A percentile compares a stretch with the other conserved stretches of the same genome.
Evolutionary conservation across 164 flowering plant genomes (phyloP).

Genomic region (Stephania japonica): DNA sequence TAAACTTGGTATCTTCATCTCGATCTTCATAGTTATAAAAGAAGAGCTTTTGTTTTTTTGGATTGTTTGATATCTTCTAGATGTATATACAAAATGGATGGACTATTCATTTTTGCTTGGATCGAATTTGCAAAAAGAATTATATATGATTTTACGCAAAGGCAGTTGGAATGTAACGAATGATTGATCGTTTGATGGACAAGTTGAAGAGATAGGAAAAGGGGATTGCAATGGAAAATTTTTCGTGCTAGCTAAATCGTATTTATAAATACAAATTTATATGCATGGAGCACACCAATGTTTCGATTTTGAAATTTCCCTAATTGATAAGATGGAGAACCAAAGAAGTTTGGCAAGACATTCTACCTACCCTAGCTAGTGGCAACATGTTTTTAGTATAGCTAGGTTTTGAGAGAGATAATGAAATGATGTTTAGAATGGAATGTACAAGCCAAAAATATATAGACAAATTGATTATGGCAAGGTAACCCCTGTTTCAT

Average conservation of each 20-base stretch:
- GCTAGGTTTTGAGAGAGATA: neutral
- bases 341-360: constrained; percentile 2
- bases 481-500: neutral
- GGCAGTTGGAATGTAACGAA: constrained; percentile 1
- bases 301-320: neutral
- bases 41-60: constrained; percentile 6
- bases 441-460: neutral
- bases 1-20: neutral
- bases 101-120: neutral
- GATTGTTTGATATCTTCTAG: neutral
- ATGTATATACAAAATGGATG: neutral
- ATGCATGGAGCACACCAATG: neutral
- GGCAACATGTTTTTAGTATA: neutral
- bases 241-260: neutral
- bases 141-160: neutral
- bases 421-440: neutral
- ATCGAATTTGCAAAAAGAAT: neutral
- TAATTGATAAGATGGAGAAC: neutral
- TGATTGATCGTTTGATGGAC: neutral
- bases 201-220: neutral
- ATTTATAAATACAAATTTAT: neutral
- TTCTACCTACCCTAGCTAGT: neutral
- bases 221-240: neutral
- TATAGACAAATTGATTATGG: neutral
- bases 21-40: neutral